A percentile compares a stretch with the other conserved stretches of the same genome.
Conservation (phyloP, 1,139 yeast genomes). For the Hansenula lynferdii region DNA sequence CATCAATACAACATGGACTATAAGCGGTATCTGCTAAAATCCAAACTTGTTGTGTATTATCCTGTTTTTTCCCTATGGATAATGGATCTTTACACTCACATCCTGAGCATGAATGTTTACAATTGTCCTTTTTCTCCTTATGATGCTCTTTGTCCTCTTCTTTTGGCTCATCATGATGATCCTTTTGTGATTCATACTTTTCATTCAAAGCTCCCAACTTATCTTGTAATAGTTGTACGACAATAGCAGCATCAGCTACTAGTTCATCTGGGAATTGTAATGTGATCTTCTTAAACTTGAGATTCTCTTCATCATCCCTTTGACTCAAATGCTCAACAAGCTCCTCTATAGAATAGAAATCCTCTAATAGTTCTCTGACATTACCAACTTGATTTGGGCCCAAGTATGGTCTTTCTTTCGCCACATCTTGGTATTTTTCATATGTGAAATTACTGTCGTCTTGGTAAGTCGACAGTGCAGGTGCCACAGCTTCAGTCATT, state of each 20-base stretch:
- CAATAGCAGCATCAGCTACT: slow-evolving; percentile 72
- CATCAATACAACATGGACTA: slow-evolving; percentile 94
- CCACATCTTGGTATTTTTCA: slow-evolving; percentile 30
- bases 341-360: slow-evolving; percentile 50
- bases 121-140: slow-evolving; percentile 13
- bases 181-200: neutral
- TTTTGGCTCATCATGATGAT: neutral
- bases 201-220: slow-evolving; percentile 10
- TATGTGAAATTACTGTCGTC: slow-evolving; percentile 47
- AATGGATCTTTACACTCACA: slow-evolving; percentile 23
- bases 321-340: slow-evolving; percentile 34
- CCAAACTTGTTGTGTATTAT: slow-evolving; percentile 43
- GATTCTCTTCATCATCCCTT: slow-evolving; percentile 23
- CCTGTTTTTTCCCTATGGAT: slow-evolving; percentile 12
- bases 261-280: slow-evolving; percentile 86
- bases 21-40: slow-evolving; percentile 92
- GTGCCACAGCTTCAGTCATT: slow-evolving; percentile 34
- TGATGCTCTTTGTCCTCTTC: slow-evolving; percentile 1
- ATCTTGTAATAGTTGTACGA: slow-evolving; percentile 46
- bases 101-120: slow-evolving; percentile 17
- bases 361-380: slow-evolving; percentile 30
- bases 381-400: slow-evolving; percentile 25
- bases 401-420: slow-evolving; percentile 31
- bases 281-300: slow-evolving; percentile 50
- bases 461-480: slow-evolving; percentile 56